Evolutionary conservation across 2,329 filamentous ascomycete species (phyloP), one percentile per base, ranked within the genome.

Genomic region (Pleochaeta shiraiana): DNA sequence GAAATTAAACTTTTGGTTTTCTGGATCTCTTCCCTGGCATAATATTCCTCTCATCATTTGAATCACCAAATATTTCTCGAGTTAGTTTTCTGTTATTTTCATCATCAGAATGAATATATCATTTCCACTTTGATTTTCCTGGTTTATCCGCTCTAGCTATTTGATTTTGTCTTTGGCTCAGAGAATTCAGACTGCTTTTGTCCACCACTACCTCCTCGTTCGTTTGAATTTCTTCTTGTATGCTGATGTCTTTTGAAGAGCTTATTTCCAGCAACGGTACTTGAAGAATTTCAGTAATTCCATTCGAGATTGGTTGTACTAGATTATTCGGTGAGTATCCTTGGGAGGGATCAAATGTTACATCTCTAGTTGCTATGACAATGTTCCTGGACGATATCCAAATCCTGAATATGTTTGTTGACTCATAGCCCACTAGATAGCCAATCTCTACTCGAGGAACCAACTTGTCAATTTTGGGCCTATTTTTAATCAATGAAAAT

Each of bases 1-100:
- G 45, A 50, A 50, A 50, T 24, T 50, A n/a, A 50, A 50, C 45
- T 50, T 50, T 50, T 21, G 45, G n/a, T 55, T 55, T 55, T 55
- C 26, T 55, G n/a, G n/a, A 26, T 26, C 50, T 55, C 26, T 55
- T 55, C 9, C 50, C 50, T 26, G n/a, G 24, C n/a, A 55, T 5
- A 28, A 55, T 24, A 28, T 55, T 55, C 24, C 50, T 55, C n/a
- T 24, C 24, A 30, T 55, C 50, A 55, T 28, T 26, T 55, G 50
- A 16, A 55, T 55, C 24, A n/a, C 45, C 45, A 50, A 50, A 50
- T 16, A 50, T 50, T 21, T 50, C 45, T 24, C 21, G 45, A 7
- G 11, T 50, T 50, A 2, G 45, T n/a, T 50, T 50, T 50, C 45
- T n/a, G 45, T 50, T n/a, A 50, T 50, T 50, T 50, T 50, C 45